Base-by-base conservation (phyloP, 768 basidiomycete genomes). In the Hypsizygus marmoreus region DNA sequence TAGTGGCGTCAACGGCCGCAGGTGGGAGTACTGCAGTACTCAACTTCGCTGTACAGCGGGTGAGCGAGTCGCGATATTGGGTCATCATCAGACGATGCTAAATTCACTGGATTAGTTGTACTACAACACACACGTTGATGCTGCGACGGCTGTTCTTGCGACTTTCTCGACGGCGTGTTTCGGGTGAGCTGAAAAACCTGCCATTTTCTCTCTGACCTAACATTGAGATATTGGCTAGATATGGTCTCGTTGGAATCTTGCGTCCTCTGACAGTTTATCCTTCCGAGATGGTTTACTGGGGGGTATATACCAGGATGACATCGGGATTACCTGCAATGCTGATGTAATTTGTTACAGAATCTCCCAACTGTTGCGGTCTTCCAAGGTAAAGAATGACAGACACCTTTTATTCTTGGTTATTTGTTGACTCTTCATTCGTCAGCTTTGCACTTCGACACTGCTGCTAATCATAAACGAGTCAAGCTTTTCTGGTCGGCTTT, bases 81-180 rank as follows among this genome's bases (percentile, higher is more conserved):
- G 8, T 13, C 20, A 11, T 13, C 11, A 8, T n/a, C 40, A 11
- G 0, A 8, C 14, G 7, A 22, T 26, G 1, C 35, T 32, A 12
- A 16, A 22, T n/a, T 49, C n/a, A 2, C 41, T 20, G 10, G 20
- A 13, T 4, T 16, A 82, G 80, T 71, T 84, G 1, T 84, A 77
- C 57, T 86, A 84, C 56, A 67, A 79, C 48, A 79, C 78, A 3
- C 64, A 80, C 25, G 77, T 83, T 2, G 67, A 70, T 34, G 76
- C 79, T 1, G 69, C 74, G 0, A 81, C 80, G 2, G 81, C 81
- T 6, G 65, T 83, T 23, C 72, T 86, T 7, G 78, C 80, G 0
- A 83, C 80, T 0, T 83, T 83, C 61, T 83, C 81, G 2, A 81
- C 81, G 0, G 79, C 78, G 4, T 80, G 79, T 57, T 83, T 84